Base-by-base conservation (phyloP, 441 rosid genomes). In the Brassica hybrid region DNA sequence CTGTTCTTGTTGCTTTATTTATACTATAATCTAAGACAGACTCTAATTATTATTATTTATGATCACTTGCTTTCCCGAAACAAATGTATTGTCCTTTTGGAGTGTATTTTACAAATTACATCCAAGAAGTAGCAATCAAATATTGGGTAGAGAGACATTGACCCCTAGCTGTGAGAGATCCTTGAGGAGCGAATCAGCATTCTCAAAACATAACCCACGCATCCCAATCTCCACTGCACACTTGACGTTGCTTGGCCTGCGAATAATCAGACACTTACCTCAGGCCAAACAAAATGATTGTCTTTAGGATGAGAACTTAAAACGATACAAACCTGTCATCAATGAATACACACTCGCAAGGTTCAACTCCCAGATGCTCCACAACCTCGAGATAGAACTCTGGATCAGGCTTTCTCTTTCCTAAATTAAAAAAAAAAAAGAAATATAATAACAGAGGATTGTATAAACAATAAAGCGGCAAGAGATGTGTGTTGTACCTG, bases 341-440 rank as follows among this genome's bases (percentile, higher is more conserved):
- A 59, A 93, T 71, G 77, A 94, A 93, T 69, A 94, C 75, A 80
- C 99, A 94, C 83, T 81, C 80, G 19, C 69, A 65, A 67, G 99
- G 90, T 73, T 94, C 90, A 62, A 93, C 93, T 65, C 86, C 76
- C 32, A 94, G 96, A 77, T 85, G 88, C 69, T 73, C 73, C 68
- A 87, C 78, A 60, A 76, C 96, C 75, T 89, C 88, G 73, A 81
- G 76, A 82, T 85, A 93, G 79, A 86, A 86, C 57, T 86, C 86
- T 73, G 83, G 92, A 80, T 94, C 94, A 74, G 99, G 99, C 85
- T 94, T 93, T 86, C 99, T 91, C 83, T 89, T 94, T 21, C 99
- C 99, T 92, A 78, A 23, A 4, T 81, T n/a, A n/a, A n/a, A n/a
- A n/a, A n/a, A 9, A 14, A 9, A 65, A 38, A 38, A 78, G 27